Evolutionary conservation across 805 yeast genomes (phyloP).

Genomic region (Wickerhamomyces chambardii): DNA sequence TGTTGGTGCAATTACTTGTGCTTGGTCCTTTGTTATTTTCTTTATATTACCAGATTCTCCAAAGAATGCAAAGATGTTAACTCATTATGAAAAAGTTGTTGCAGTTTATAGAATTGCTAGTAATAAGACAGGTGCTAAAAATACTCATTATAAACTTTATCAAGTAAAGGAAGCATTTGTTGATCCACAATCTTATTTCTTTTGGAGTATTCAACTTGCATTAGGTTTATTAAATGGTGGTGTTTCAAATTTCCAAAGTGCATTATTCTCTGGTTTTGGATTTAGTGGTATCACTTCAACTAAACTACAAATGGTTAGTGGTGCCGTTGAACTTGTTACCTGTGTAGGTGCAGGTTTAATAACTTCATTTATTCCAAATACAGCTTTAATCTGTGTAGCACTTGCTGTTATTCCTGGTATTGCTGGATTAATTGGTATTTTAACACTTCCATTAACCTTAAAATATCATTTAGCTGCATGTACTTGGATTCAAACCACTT

Average conservation of each 20-base stretch:
- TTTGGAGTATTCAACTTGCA: slow-evolving; percentile 40
- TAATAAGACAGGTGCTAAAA: slow-evolving; percentile 44
- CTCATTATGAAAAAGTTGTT: slow-evolving; percentile 30
- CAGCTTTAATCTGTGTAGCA: slow-evolving; percentile 16
- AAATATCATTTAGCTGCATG: slow-evolving; percentile 15
- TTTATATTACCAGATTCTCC: slow-evolving; percentile 39
- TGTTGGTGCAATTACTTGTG: slow-evolving; percentile 39
- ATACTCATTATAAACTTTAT: slow-evolving; percentile 31
- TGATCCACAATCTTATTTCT: slow-evolving; percentile 28
- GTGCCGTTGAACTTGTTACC: slow-evolving; percentile 15
- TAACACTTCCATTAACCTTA: slow-evolving; percentile 34
- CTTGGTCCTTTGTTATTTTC: slow-evolving; percentile 32
- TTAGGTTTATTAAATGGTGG: slow-evolving; percentile 42
- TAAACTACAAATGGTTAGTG: slow-evolving; percentile 36
- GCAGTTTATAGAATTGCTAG: slow-evolving; percentile 36
- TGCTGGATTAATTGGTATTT: slow-evolving; percentile 36
- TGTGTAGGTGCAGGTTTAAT: slow-evolving; percentile 17
- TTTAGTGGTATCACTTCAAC: slow-evolving; percentile 16
- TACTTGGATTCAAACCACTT: slow-evolving; percentile 8
- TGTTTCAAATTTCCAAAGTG: slow-evolving; percentile 41
- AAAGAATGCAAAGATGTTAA: slow-evolving; percentile 26
- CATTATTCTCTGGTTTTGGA: slow-evolving; percentile 44
- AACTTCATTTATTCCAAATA: slow-evolving; percentile 16
- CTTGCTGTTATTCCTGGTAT: slow-evolving; percentile 38
- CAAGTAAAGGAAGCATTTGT: slow-evolving; percentile 38